Evolutionary conservation across 192 early-diverging fungal genomes (phyloP).

Genomic region (Coemansia pectinata): DNA sequence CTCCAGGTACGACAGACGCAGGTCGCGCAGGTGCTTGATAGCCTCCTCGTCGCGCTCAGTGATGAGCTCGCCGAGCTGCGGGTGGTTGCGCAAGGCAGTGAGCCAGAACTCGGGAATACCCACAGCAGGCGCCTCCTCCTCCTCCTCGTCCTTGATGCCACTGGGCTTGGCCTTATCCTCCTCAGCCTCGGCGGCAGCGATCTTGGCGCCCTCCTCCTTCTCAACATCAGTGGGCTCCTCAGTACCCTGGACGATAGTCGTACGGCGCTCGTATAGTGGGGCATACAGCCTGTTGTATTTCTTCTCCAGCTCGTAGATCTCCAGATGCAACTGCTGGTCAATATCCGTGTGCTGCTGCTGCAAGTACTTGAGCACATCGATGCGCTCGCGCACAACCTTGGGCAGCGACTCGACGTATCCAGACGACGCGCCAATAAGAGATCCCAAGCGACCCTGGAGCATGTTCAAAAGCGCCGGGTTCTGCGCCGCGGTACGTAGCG

Average conservation of each 20-base stretch:
- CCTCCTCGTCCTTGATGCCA: constrained; percentile 52
- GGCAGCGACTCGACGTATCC: constrained; percentile 75
- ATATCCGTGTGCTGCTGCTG: constrained; percentile 85
- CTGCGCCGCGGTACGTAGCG: constrained; percentile 10
- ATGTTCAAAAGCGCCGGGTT: constrained; percentile 71
- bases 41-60: constrained; percentile 89
- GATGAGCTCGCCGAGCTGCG: constrained; percentile 78
- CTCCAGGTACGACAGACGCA: constrained; percentile 79
- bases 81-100: constrained; percentile 86
- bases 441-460: constrained; percentile 75
- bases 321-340: constrained; percentile 88
- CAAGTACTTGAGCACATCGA: constrained; percentile 84
- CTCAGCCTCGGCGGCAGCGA: constrained; percentile 63
- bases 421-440: constrained; percentile 76
- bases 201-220: constrained; percentile 62
- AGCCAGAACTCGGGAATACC: constrained; percentile 99
- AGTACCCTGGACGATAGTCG: constrained; percentile 72
- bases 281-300: constrained; percentile 86
- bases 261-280: constrained; percentile 90
- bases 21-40: constrained; percentile 87
- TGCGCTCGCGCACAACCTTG: constrained; percentile 75
- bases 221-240: constrained; percentile 92
- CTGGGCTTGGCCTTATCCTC: constrained; percentile 53
- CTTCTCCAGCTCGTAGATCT: constrained; percentile 94
- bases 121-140: constrained; percentile 34